phyloP scores from a whole-genome alignment of 306 rosid genomes.

The Chamaecrista fasciculata region DNA sequence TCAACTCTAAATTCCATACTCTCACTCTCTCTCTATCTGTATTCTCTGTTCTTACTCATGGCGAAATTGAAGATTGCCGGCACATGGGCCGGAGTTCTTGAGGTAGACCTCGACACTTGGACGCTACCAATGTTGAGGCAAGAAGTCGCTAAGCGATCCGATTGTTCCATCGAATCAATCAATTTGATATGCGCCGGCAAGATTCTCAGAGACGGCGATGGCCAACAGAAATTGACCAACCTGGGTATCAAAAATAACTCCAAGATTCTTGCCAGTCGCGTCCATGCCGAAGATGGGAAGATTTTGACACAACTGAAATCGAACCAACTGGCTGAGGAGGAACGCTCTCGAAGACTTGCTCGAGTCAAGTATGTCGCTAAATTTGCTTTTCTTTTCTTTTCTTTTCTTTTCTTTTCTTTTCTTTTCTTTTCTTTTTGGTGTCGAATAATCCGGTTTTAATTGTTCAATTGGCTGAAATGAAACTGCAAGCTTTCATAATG shows the following conservation, averaged over 20 bases:
- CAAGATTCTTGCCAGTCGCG: slow-evolving; percentile 62
- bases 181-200: slow-evolving; percentile 75
- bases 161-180: slow-evolving; percentile 53
- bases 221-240: slow-evolving; percentile 47
- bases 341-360: slow-evolving; percentile 61
- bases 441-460: background rate
- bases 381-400: background rate
- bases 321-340: slow-evolving; percentile 89
- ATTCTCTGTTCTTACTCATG: slow-evolving; percentile 39
- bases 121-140: slow-evolving; percentile 60
- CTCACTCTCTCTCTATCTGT: background rate
- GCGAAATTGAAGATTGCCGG: slow-evolving; percentile 88
- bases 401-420: background rate
- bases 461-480: background rate
- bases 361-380: slow-evolving; percentile 57
- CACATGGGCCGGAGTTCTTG: slow-evolving; percentile 72
- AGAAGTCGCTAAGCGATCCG: slow-evolving; percentile 68
- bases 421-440: background rate
- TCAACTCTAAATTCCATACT: background rate
- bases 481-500: background rate
- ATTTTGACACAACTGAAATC: too few relatives aligned
- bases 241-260: slow-evolving; percentile 70
- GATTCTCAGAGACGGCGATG: slow-evolving; percentile 63
- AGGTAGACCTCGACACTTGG: slow-evolving; percentile 63
- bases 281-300: slow-evolving; percentile 46